Evolutionary conservation across 2,329 filamentous ascomycete genomes (phyloP).

Genomic region (Sarocladium oryzae): DNA sequence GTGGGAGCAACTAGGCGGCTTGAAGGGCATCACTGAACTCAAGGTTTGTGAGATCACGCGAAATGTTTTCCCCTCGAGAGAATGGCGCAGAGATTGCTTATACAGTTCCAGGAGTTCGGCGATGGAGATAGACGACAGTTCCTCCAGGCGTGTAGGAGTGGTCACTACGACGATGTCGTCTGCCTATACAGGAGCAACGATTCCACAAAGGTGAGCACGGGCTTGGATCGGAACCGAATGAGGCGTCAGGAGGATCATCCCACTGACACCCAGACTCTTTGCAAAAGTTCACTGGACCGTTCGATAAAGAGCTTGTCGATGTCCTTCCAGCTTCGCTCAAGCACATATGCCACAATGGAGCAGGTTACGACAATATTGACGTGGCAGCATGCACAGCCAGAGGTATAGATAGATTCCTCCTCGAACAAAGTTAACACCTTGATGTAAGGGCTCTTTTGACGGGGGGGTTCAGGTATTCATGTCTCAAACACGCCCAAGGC

Average conservation of each 20-base stretch:
- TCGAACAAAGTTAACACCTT: too few relatives aligned
- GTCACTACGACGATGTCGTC: neutral
- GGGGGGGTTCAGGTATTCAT: slow-evolving; percentile 44
- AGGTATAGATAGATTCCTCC: slow-evolving; percentile 16
- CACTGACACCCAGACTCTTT: slow-evolving; percentile 28
- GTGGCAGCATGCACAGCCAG: slow-evolving; percentile 49
- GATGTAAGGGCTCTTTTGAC: too few relatives aligned
- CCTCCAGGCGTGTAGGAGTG: slow-evolving; percentile 2
- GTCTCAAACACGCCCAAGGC: slow-evolving; percentile 64
- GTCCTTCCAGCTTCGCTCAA: slow-evolving; percentile 33
- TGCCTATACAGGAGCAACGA: slow-evolving; percentile 1
- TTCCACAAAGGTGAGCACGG: neutral
- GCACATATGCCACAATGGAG: slow-evolving; percentile 35
- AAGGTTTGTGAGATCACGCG: neutral
- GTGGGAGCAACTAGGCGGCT: neutral
- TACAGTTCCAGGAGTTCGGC: neutral
- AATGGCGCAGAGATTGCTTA: too few relatives aligned
- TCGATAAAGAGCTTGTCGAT: slow-evolving; percentile 55
- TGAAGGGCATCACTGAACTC: neutral
- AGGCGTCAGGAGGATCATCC: too few relatives aligned
- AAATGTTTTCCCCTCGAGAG: neutral
- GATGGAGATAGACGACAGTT: slow-evolving; percentile 1
- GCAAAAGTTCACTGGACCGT: slow-evolving; percentile 46
- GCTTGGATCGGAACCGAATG: neutral
- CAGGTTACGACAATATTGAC: slow-evolving; percentile 66